Conservation (phyloP, 1,139 yeast species). For the Groenewaldozyma auringiensis region DNA sequence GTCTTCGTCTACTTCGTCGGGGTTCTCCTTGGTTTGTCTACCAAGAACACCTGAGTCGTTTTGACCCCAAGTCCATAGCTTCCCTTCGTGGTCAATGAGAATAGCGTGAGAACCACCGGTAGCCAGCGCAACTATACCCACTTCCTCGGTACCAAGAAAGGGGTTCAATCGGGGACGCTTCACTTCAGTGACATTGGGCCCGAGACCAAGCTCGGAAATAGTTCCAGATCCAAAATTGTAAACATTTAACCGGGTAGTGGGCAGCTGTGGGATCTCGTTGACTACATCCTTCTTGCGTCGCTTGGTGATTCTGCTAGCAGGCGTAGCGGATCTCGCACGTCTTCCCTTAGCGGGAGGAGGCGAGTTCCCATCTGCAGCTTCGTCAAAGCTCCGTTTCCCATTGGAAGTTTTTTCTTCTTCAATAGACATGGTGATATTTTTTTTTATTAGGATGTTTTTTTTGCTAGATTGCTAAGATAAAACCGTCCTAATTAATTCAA, state of each 20-base stretch:
- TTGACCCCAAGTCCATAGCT: constrained; percentile 96
- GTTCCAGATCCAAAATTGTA: constrained; percentile 96
- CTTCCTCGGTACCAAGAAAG: constrained; percentile 49
- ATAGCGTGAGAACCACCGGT: constrained; percentile 95
- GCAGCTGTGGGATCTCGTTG: constrained; percentile 32
- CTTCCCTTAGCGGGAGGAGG: neutral
- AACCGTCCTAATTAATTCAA: no score
- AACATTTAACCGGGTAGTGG: constrained; percentile 50
- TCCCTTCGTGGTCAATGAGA: constrained; percentile 66
- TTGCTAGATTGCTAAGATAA: no score
- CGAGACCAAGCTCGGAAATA: constrained; percentile 94
- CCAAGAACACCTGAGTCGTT: constrained; percentile 91
- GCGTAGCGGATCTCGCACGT: neutral
- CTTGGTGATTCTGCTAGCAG: neutral
- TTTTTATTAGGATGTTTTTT: no score
- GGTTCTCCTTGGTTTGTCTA: constrained; percentile 56
- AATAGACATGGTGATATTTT: neutral
- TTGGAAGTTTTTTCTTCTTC: neutral
- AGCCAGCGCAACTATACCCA: constrained; percentile 73
- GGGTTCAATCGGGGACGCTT: constrained; percentile 93
- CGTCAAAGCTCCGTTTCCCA: neutral
- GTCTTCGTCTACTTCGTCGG: constrained; percentile 56
- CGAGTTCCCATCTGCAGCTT: neutral
- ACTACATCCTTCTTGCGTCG: constrained; percentile 8
- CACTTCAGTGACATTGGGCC: constrained; percentile 88